These are phyloP conservation scores for Penicillium italicum DNA, from an alignment of 2,329 filamentous ascomycete species.

Conservation along the genomic window DNA sequence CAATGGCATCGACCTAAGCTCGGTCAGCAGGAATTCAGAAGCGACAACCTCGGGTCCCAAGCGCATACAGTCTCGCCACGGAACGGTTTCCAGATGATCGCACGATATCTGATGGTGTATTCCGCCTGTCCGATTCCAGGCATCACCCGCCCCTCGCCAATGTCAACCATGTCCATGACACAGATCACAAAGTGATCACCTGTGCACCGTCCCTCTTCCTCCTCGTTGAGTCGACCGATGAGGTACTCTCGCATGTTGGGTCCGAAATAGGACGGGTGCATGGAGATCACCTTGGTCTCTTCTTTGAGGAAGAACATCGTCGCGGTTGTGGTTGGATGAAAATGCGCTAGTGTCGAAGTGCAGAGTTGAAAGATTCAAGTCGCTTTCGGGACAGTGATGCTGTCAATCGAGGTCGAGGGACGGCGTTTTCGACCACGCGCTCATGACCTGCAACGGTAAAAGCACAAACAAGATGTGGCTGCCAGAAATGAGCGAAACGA, in stretches of 20 bases:
- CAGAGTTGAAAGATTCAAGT: neutral
- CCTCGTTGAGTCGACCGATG: conserved; percentile 80
- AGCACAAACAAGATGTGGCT: conserved; percentile 1
- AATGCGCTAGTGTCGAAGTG: conserved; percentile 1
- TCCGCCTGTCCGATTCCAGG: conserved; percentile 89
- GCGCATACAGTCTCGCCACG: conserved; percentile 88
- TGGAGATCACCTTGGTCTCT: conserved; percentile 87
- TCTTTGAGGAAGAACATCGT: conserved; percentile 98
- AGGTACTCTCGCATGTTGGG: conserved; percentile 90
- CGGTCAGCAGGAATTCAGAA: conserved; percentile 27
- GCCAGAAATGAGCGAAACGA: conserved; percentile 1
- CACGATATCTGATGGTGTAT: conserved; percentile 91
- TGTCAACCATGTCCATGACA: conserved; percentile 94
- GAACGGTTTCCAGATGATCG: conserved; percentile 96
- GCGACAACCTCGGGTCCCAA: conserved; percentile 3
- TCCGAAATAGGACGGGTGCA: conserved; percentile 96
- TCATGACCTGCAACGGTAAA: conserved; percentile 11
- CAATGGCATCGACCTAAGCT: conserved; percentile 81
- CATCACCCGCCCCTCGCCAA: conserved; percentile 87
- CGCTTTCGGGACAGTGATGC: neutral
- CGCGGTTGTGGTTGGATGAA: conserved; percentile 17
- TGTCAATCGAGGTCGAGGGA: conserved; percentile 13
- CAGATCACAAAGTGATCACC: conserved; percentile 97
- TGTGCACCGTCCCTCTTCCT: conserved; percentile 92
- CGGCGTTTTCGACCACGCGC: conserved; percentile 10